Evolutionary conservation across 495 filamentous ascomycete species (phyloP).

Genomic region (Podospora pseudocomata): DNA sequence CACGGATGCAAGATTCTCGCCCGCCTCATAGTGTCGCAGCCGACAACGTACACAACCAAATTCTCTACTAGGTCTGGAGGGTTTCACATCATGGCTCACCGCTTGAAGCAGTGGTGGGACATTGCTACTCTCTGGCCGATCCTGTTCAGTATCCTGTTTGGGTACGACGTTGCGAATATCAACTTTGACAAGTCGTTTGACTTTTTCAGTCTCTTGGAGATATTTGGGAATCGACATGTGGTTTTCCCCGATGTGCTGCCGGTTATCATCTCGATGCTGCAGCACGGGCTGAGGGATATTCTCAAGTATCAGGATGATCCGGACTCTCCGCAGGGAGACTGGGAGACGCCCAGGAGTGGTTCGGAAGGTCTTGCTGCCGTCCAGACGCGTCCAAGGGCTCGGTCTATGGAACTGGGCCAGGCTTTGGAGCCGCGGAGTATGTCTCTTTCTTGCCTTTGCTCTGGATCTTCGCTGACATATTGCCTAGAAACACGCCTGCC

Average conservation of each 20-base stretch:
- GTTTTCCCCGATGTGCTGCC: conserved; percentile 74
- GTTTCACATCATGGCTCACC: conserved; percentile 75
- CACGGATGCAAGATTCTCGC: conserved; percentile 81
- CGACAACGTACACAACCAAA: conserved; percentile 72
- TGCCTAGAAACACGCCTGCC: conserved; percentile 32
- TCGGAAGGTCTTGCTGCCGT: conserved; percentile 22
- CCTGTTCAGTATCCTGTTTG: conserved; percentile 86
- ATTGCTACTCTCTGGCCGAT: conserved; percentile 80
- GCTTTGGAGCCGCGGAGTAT: conserved; percentile 50
- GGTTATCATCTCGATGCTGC: conserved; percentile 84
- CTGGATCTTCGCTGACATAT: conserved; percentile 19
- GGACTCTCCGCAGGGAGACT: conserved; percentile 46
- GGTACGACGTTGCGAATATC: conserved; percentile 69
- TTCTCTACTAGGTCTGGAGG: conserved; percentile 83
- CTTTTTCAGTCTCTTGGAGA: conserved; percentile 65
- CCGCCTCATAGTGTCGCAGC: conserved; percentile 78
- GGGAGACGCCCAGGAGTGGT: conserved; percentile 12
- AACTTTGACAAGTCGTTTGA: conserved; percentile 71
- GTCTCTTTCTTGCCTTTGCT: conserved; percentile 7
- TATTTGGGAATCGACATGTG: conserved; percentile 64
- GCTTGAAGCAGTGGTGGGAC: conserved; percentile 86
- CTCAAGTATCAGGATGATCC: conserved; percentile 59
- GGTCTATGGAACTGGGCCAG: conserved; percentile 48
- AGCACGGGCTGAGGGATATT: conserved; percentile 67
- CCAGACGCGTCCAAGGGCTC: conserved; percentile 39